phyloP scores from a whole-genome alignment of 164 flowering plant species.

The Santalum album region DNA sequence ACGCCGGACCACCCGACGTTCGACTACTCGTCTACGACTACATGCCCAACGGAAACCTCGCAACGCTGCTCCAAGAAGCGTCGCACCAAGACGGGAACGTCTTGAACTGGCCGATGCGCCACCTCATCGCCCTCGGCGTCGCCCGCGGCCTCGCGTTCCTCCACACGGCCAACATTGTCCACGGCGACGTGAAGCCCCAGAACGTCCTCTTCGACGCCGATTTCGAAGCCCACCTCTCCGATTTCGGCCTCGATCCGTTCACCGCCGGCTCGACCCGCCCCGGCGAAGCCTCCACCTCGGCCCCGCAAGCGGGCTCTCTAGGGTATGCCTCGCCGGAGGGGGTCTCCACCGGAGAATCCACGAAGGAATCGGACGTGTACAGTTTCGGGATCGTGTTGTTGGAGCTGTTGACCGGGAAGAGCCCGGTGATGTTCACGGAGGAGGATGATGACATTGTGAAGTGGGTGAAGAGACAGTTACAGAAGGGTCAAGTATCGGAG shows the following conservation, averaged over 20 bases:
- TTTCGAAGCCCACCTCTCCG: slow-evolving; percentile 34
- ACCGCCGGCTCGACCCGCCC: slow-evolving; percentile 23
- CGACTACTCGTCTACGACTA: slow-evolving; percentile 27
- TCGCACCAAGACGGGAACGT: slow-evolving; percentile 35
- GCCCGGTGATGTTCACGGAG: slow-evolving; percentile 72
- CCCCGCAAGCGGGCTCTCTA: slow-evolving; percentile 54
- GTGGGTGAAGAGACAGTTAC: slow-evolving; percentile 90
- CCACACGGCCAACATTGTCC: slow-evolving; percentile 20
- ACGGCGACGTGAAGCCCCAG: slow-evolving; percentile 32
- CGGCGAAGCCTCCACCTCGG: slow-evolving; percentile 44
- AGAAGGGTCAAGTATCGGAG: slow-evolving; percentile 73
- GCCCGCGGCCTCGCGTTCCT: slow-evolving; percentile 27
- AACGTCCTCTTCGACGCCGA: slow-evolving; percentile 32
- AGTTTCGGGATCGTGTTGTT: slow-evolving; percentile 84
- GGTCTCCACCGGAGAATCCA: slow-evolving; percentile 39
- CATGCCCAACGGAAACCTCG: slow-evolving; percentile 36
- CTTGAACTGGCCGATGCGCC: slow-evolving; percentile 36
- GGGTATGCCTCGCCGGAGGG: slow-evolving; percentile 85
- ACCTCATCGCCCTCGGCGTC: slow-evolving; percentile 30
- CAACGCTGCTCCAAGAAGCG: slow-evolving; percentile 31
- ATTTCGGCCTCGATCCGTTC: slow-evolving; percentile 24
- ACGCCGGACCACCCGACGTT: slow-evolving; percentile 22
- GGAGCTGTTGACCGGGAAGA: slow-evolving; percentile 74
- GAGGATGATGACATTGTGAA: slow-evolving; percentile 91
- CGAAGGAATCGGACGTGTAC: slow-evolving; percentile 72